phyloP scores from a whole-genome alignment of 2,329 filamentous ascomycete genomes.

The Botrytis pseudocinerea region DNA sequence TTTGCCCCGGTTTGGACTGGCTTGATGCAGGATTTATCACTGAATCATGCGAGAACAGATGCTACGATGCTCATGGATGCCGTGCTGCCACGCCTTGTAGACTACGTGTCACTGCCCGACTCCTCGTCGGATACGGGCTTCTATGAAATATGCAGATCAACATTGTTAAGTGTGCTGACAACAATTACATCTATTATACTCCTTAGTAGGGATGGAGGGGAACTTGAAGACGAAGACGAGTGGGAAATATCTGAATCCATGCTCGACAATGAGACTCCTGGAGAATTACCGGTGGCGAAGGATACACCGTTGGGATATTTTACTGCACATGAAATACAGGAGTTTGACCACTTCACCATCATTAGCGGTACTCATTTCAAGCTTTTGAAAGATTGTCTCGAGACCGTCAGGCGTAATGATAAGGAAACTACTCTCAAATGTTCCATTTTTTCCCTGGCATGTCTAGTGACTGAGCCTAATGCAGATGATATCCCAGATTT shows the following conservation, averaged over 20 bases:
- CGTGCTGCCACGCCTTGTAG: conserved; percentile 40
- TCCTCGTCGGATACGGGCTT: neutral
- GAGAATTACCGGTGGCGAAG: neutral
- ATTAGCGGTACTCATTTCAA: conserved; percentile 3
- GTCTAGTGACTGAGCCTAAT: conserved; percentile 26
- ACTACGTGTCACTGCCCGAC: conserved; percentile 14
- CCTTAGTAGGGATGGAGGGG: conserved; percentile 26
- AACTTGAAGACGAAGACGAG: neutral
- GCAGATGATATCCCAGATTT: conserved; percentile 1
- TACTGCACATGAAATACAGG: neutral
- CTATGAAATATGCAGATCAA: conserved; percentile 39
- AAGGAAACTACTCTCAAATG: conserved; percentile 7
- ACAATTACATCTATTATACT: conserved; percentile 45
- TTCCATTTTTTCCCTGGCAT: conserved; percentile 32
- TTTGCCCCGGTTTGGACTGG: conserved; percentile 47
- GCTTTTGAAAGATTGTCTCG: conserved; percentile 12
- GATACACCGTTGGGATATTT: neutral
- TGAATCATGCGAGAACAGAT: conserved; percentile 40
- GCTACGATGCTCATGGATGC: conserved; percentile 43
- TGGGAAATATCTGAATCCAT: neutral
- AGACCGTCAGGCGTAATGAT: conserved; percentile 1
- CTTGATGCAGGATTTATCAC: conserved; percentile 43
- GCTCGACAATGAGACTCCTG: neutral
- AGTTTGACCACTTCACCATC: neutral
- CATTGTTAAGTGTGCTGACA: conserved; percentile 46